Evolutionary conservation across 768 basidiomycete species (phyloP).

Genomic region (Gymnopilus junonius): DNA sequence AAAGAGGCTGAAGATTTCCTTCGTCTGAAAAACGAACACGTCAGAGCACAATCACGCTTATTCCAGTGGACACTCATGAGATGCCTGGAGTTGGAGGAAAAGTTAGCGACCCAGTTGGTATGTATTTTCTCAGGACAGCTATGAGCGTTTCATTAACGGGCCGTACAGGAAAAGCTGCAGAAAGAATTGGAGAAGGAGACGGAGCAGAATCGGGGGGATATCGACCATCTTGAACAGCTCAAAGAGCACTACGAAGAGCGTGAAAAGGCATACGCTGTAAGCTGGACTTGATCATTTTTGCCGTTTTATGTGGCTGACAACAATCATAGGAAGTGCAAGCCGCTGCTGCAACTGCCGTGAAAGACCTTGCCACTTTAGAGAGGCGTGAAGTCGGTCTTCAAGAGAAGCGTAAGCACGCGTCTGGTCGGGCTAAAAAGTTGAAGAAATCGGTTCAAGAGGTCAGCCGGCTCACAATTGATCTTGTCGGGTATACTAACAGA

Average conservation of each 20-base stretch:
- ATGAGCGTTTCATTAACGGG: background rate
- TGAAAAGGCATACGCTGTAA: slow-evolving; percentile 71
- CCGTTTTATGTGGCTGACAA: background rate
- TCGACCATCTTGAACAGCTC: slow-evolving; percentile 73
- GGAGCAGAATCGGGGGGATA: slow-evolving; percentile 79
- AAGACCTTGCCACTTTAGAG: slow-evolving; percentile 81
- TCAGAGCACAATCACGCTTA: slow-evolving; percentile 71
- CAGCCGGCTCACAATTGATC: slow-evolving; percentile 19
- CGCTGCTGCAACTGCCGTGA: slow-evolving; percentile 68
- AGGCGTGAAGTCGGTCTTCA: slow-evolving; percentile 80
- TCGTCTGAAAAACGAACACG: slow-evolving; percentile 79
- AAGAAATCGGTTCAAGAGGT: slow-evolving; percentile 90
- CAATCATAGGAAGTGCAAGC: slow-evolving; percentile 70
- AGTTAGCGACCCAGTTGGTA: slow-evolving; percentile 64
- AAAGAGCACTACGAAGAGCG: slow-evolving; percentile 72
- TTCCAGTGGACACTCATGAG: slow-evolving; percentile 87
- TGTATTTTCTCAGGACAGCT: slow-evolving; percentile 21
- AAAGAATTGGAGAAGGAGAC: slow-evolving; percentile 70
- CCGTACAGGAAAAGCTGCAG: slow-evolving; percentile 53
- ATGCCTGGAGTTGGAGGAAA: slow-evolving; percentile 63
- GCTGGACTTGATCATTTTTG: slow-evolving; percentile 9
- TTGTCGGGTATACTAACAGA: background rate
- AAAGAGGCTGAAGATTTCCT: slow-evolving; percentile 89
- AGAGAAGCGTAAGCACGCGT: slow-evolving; percentile 86
- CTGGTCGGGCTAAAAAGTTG: slow-evolving; percentile 83